Evolutionary conservation across 306 rosid species (phyloP), one percentile per base, ranked within the genome.

Genomic region (Prunus dulcis): DNA sequence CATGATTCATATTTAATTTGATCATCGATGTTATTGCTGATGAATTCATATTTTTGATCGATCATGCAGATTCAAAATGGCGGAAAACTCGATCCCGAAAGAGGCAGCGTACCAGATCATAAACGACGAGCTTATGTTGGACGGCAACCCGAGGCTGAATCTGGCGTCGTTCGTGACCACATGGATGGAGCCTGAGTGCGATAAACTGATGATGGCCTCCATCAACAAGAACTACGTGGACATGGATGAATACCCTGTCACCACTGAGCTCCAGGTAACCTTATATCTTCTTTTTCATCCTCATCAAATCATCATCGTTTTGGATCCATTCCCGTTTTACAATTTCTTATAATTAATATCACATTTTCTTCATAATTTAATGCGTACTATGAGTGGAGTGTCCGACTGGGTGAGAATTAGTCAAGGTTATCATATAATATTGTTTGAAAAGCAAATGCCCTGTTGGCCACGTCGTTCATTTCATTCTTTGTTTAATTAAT

Each of bases 151-250:
- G 9, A 73, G 89, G 84, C 75, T 87, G 57, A 87, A 87, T 41
- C 58, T 87, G 61, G 91, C 91, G 2, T 87, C 91, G 38, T 87
- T 87, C 18, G 91, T 87, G 50, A 87, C 91, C 19, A 87, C 91
- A 27, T 87, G 91, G 91, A 87, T 87, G 91, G 91, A 87, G 77
- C 91, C 91, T 4, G 91, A 85, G 69, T 87, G 91, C 30, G 91
- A 85, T 49, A 87, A 82, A 68, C 88, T 84, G 71, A 82, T 85
- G 47, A 87, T 84, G 89, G 76, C 81, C 20, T 25, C 89, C 74
- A 61, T 85, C 64, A 87, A 84, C 80, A 87, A 87, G 84, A 87
- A 87, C 56, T 87, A 87, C 57, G 90, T 87, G 3, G 90, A 87
- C 82, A 87, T 87, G 90, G 90, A 87, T 70, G 90, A 87, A 38